Percentiles rank a stretch among this genome's conserved stretches.
Conservation (phyloP, 768 basidiomycete species). For the Tylopilus plumbeoviolaceoides region DNA sequence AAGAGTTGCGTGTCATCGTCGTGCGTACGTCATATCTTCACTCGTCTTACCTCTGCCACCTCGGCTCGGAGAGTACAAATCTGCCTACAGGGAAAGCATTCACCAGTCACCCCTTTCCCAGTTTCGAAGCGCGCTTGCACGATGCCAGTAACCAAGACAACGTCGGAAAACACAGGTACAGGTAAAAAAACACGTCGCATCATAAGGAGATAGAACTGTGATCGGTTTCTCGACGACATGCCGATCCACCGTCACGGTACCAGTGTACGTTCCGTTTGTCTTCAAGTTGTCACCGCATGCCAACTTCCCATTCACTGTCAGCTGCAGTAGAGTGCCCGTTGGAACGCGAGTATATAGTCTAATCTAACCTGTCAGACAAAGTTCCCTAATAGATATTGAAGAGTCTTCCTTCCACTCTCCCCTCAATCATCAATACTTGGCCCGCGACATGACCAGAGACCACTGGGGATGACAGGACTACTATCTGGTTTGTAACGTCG, state of each 20-base stretch:
- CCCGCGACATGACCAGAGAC: slow-evolving; percentile 69
- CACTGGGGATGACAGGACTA: slow-evolving; percentile 50
- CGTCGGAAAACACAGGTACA: not conserved
- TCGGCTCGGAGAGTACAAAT: too few species aligned
- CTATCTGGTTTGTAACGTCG: slow-evolving; percentile 63
- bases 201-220: too few species aligned
- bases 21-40: too few species aligned
- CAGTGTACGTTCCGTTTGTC: not conserved
- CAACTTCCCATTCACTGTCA: not conserved
- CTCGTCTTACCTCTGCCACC: too few species aligned
- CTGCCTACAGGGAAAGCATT: too few species aligned
- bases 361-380: not conserved
- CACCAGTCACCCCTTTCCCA: too few species aligned
- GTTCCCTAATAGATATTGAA: slow-evolving; percentile 28
- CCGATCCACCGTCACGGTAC: not conserved
- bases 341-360: not conserved
- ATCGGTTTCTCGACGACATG: not conserved
- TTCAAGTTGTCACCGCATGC: not conserved
- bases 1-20: too few species aligned
- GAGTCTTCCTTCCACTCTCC: slow-evolving; percentile 69
- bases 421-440: slow-evolving; percentile 42
- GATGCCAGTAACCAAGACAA: not conserved
- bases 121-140: too few species aligned
- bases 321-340: slow-evolving; percentile 14
- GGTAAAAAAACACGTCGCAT: not conserved